Conservation (phyloP, 805 yeast genomes). For the Starmera quercuum region DNA sequence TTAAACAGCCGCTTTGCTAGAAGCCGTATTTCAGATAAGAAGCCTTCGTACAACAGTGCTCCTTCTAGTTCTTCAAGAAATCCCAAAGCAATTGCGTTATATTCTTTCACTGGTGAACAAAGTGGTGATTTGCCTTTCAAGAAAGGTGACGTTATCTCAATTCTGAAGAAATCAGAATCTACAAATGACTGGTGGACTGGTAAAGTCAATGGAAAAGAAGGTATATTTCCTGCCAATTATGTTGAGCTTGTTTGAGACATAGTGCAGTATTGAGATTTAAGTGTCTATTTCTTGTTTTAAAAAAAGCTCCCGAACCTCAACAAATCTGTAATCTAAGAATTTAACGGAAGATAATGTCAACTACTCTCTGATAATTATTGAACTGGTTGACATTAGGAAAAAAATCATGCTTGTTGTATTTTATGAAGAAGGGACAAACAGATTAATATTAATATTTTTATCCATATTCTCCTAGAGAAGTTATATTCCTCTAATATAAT, state of each 20-base stretch:
- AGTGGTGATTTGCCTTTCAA: constrained; percentile 87
- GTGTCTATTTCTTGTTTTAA: no score
- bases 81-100: constrained; percentile 85
- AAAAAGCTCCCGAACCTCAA: no score
- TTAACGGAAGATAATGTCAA: no score
- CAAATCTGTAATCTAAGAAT: no score
- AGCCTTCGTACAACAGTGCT: constrained; percentile 33
- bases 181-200: constrained; percentile 99
- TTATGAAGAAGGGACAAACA: no score
- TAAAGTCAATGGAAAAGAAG: constrained; percentile 70
- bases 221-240: constrained; percentile 96
- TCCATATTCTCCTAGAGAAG: no score
- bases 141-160: constrained; percentile 90
- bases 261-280: no score
- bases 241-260: constrained; percentile 56
- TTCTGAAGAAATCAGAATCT: constrained; percentile 78
- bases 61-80: constrained; percentile 27
- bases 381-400: no score
- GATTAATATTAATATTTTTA: no score
- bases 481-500: no score
- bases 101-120: constrained; percentile 86
- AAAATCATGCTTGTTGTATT: no score
- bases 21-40: constrained; percentile 28
- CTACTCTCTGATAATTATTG: no score
- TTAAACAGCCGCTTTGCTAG: constrained; percentile 29